Evolutionary conservation across 306 rosid genomes (phyloP).

Genomic region (Alnus glutinosa): DNA sequence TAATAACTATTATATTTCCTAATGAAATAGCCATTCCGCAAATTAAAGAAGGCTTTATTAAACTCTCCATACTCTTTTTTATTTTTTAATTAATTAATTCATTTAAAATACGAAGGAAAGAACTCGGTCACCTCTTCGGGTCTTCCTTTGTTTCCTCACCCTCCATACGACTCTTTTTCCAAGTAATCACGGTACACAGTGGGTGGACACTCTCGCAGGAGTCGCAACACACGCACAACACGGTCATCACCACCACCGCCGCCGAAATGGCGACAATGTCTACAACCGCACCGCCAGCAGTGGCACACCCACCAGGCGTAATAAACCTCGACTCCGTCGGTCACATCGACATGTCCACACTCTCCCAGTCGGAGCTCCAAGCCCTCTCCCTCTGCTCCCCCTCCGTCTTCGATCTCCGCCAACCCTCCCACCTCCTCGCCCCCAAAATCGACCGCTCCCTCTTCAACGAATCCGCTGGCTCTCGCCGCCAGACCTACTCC

Average conservation of each 20-base stretch:
- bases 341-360: conserved; percentile 50
- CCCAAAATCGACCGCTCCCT: conserved; percentile 67
- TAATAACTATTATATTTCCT: too few species aligned
- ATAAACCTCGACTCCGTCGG: conserved; percentile 39
- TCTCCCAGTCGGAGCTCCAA: conserved; percentile 72
- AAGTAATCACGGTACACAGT: too few species aligned
- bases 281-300: neutral
- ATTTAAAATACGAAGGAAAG: too few species aligned
- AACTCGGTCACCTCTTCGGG: too few species aligned
- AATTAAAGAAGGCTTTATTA: too few species aligned
- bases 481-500: conserved; percentile 83
- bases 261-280: conserved; percentile 7
- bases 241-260: neutral
- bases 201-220: too few species aligned
- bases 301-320: neutral
- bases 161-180: too few species aligned
- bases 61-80: too few species aligned
- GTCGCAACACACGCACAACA: neutral
- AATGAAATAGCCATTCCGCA: too few species aligned
- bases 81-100: too few species aligned
- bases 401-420: conserved; percentile 40
- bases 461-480: conserved; percentile 80
- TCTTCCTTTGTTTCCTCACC: too few species aligned
- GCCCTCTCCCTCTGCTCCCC: conserved; percentile 63
- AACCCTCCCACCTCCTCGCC: conserved; percentile 33